phyloP scores from a whole-genome alignment of 805 yeast genomes.

The Priceomyces medius region DNA sequence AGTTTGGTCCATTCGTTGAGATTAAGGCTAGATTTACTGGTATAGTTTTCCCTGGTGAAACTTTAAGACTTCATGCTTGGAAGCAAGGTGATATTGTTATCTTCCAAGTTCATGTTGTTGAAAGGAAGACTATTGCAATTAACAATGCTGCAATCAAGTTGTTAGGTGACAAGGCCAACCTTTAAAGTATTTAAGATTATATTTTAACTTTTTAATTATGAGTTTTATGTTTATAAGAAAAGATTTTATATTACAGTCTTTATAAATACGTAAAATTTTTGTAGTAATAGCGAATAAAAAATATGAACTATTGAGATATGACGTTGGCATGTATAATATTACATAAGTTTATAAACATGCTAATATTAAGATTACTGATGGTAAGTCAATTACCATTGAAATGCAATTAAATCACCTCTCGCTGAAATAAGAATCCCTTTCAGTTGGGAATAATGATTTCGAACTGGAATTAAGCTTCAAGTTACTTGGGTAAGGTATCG shows the following conservation, averaged over 20 bases:
- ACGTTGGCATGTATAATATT: too few relatives aligned
- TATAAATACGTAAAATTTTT: too few relatives aligned
- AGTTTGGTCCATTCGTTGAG: constrained; percentile 79
- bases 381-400: constrained; percentile 4
- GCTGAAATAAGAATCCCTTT: constrained; percentile 13
- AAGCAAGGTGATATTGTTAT: constrained; percentile 65
- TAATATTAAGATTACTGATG: neutral
- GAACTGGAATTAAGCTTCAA: constrained; percentile 1
- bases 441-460: constrained; percentile 18
- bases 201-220: constrained; percentile 2
- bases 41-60: constrained; percentile 93
- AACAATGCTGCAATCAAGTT: constrained; percentile 82
- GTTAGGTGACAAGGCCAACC: constrained; percentile 39
- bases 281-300: too few relatives aligned
- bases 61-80: constrained; percentile 81
- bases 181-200: constrained; percentile 17
- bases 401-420: neutral
- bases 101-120: constrained; percentile 81
- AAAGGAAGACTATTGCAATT: constrained; percentile 75
- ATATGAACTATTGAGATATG: too few relatives aligned
- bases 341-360: neutral
- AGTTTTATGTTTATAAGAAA: neutral
- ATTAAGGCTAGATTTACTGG: constrained; percentile 88
- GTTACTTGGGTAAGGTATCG: constrained; percentile 19
- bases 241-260: neutral